These are phyloP conservation scores for Globisporangium rhizosaccharum DNA, from an alignment of 352 stramenopile species.

Conservation along the genomic window DNA sequence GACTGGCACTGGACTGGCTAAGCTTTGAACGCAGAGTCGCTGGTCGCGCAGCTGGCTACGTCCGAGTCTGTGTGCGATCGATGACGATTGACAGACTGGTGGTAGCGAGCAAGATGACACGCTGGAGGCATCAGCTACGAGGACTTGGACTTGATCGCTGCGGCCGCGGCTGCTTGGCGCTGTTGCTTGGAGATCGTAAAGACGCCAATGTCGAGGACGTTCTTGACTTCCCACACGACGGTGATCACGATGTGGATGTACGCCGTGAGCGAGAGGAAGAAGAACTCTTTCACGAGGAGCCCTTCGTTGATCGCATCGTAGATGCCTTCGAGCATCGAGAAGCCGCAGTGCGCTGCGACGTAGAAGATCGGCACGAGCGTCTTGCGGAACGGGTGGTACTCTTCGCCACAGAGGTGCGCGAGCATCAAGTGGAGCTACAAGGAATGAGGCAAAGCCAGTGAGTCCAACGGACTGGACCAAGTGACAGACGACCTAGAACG, in stretches of 20 bases:
- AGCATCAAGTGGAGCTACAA: constrained; percentile 84
- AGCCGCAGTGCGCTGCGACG: constrained; percentile 75
- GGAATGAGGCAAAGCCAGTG: background rate
- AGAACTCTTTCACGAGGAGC: constrained; percentile 84
- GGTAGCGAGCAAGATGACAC: too few relatives aligned
- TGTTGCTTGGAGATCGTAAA: constrained; percentile 55
- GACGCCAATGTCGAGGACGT: constrained; percentile 71
- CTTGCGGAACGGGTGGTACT: constrained; percentile 88
- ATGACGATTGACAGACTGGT: too few relatives aligned
- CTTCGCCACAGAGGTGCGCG: constrained; percentile 78
- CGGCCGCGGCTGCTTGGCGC: background rate
- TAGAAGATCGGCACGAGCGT: constrained; percentile 89
- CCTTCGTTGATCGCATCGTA: constrained; percentile 80
- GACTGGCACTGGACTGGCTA: too few relatives aligned
- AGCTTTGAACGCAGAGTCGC: too few relatives aligned
- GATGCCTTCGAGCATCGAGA: constrained; percentile 78
- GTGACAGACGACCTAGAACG: background rate
- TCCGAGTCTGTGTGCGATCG: too few relatives aligned
- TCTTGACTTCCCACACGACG: constrained; percentile 85
- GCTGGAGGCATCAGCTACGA: constrained; percentile 6
- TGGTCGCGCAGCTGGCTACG: too few relatives aligned
- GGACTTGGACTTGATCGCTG: constrained; percentile 12
- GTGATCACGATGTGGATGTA: constrained; percentile 87
- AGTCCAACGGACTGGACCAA: too few relatives aligned
- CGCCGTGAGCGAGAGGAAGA: constrained; percentile 78